Evolutionary conservation across 208 protist genomes (phyloP).

Genomic region (Trypanosoma avium): DNA sequence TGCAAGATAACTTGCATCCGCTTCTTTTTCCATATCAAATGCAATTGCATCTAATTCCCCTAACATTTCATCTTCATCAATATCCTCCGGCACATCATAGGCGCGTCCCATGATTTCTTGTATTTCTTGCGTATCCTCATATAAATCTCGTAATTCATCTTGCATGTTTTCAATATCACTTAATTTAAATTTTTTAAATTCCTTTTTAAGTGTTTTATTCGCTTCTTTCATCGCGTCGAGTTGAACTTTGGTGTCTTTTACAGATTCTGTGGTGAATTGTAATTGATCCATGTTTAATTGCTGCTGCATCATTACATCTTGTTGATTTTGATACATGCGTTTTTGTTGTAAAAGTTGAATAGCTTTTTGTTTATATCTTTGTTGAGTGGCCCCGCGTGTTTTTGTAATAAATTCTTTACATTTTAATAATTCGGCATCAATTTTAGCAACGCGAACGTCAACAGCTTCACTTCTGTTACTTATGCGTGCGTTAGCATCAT

Average conservation of each 20-base stretch:
- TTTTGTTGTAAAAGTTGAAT: slow-evolving; percentile 92
- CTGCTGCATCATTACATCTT: slow-evolving; percentile 88
- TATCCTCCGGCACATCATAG: slow-evolving; percentile 90
- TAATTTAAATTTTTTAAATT: slow-evolving; percentile 86
- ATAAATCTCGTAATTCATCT: slow-evolving; percentile 90
- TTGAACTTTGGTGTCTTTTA: slow-evolving; percentile 92
- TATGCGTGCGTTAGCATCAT: slow-evolving; percentile 81
- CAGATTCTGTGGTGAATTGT: slow-evolving; percentile 86
- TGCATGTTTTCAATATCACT: slow-evolving; percentile 85
- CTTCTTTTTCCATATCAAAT: slow-evolving; percentile 78
- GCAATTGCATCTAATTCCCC: slow-evolving; percentile 88
- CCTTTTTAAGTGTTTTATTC: slow-evolving; percentile 80
- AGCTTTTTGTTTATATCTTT: slow-evolving; percentile 90
- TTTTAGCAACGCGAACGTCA: slow-evolving; percentile 78
- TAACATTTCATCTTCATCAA: slow-evolving; percentile 92
- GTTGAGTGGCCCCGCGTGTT: slow-evolving; percentile 62
- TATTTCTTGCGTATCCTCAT: slow-evolving; percentile 91
- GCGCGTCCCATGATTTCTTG: slow-evolving; percentile 91
- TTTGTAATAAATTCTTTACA: slow-evolving; percentile 77
- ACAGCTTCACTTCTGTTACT: slow-evolving; percentile 67
- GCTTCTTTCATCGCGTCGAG: slow-evolving; percentile 89
- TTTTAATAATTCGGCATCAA: slow-evolving; percentile 89
- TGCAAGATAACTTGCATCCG: slow-evolving; percentile 79
- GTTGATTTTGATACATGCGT: slow-evolving; percentile 91
- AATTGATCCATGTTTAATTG: slow-evolving; percentile 94